Evolutionary conservation across 306 rosid species (phyloP).

Genomic region (Glycyrrhiza uralensis): DNA sequence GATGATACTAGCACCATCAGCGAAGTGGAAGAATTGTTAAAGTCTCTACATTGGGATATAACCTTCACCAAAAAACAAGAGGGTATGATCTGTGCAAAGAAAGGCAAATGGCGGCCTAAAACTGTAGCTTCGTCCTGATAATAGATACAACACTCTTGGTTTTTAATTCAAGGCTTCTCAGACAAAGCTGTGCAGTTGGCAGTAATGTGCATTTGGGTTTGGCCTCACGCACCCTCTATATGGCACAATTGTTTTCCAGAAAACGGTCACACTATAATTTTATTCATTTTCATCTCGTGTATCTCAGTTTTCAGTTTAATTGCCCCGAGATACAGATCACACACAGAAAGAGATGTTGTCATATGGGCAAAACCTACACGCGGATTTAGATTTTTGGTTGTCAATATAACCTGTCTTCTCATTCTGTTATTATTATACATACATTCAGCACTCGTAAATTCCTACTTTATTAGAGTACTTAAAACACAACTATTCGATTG

Average conservation of each 20-base stretch:
- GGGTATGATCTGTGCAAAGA: conserved; percentile 77
- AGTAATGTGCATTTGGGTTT: not conserved
- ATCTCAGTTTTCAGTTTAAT: not conserved
- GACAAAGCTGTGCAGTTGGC: conserved; percentile 20
- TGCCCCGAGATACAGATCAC: conserved; percentile 1
- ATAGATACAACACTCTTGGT: not conserved
- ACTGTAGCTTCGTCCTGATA: conserved; percentile 45
- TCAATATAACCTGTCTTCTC: conserved; percentile 7
- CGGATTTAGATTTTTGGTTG: conserved; percentile 22
- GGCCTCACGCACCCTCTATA: conserved; percentile 4
- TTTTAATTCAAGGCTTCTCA: conserved; percentile 21
- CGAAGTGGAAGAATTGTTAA: conserved; percentile 69
- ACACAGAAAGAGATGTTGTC: not conserved
- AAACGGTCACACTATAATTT: not conserved
- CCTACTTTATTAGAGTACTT: not conserved
- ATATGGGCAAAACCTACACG: not conserved
- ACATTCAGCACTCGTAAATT: not conserved
- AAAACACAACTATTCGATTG: not conserved
- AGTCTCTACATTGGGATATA: conserved; percentile 89
- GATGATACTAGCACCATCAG: conserved; percentile 62
- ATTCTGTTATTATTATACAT: not conserved
- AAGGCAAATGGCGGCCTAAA: conserved; percentile 74
- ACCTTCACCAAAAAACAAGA: conserved; percentile 59
- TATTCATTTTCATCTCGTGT: not conserved
- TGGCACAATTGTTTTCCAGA: not conserved